A percentile compares a stretch with the other conserved stretches of the same genome.
Conservation (phyloP, 2,329 filamentous ascomycete species). For the Fusarium equiseti region DNA sequence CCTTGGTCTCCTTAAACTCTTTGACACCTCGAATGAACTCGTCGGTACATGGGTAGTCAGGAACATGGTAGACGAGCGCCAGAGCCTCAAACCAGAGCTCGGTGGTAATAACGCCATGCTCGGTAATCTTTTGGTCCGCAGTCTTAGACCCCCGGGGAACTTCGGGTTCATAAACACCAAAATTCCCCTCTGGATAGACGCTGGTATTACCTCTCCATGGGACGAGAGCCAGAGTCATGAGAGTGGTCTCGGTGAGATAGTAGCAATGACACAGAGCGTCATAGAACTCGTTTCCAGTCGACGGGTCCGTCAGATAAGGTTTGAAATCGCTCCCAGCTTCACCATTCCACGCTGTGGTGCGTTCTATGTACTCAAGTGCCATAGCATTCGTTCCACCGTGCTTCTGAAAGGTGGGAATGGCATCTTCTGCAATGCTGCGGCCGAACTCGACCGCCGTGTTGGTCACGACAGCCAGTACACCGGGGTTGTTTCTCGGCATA, state of each 20-base stretch:
- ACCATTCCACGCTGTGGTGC: background rate
- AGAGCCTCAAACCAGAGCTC: background rate
- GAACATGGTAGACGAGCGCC: background rate
- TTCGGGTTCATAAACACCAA: background rate
- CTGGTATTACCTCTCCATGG: background rate
- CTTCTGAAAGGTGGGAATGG: slow-evolving; percentile 29
- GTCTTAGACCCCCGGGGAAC: background rate
- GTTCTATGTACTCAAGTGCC: background rate
- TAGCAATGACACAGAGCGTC: background rate
- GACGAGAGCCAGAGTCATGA: background rate
- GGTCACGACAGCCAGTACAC: slow-evolving; percentile 52
- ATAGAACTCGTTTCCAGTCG: background rate
- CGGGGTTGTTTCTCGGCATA: slow-evolving; percentile 10
- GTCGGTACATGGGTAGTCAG: slow-evolving; percentile 51
- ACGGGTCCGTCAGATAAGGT: background rate
- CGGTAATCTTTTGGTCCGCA: background rate
- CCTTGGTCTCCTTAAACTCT: slow-evolving; percentile 47
- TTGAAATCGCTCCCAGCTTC: background rate
- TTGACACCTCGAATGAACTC: slow-evolving; percentile 54
- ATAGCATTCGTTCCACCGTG: background rate
- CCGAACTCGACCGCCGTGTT: slow-evolving; percentile 54
- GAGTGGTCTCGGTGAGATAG: background rate
- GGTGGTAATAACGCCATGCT: background rate
- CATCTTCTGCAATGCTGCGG: slow-evolving; percentile 49
- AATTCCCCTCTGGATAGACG: background rate